Base-by-base conservation (phyloP, 1,284 basidiomycete genomes). In the Hypsizygus ulmarius region DNA sequence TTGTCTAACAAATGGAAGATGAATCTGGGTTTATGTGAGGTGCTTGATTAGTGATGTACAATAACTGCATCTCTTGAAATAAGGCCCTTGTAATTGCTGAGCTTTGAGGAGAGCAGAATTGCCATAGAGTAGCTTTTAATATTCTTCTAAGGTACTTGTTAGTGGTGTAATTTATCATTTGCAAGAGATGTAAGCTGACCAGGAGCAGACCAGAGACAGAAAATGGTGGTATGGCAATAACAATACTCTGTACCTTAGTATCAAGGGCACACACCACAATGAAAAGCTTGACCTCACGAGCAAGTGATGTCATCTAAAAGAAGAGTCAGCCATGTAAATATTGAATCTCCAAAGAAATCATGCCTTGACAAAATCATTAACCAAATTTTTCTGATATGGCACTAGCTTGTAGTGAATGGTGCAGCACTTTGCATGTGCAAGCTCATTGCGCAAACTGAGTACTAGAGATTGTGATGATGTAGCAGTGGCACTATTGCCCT, bases 91-190 rank as follows among this genome's bases (percentile, higher is more conserved):
- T 53, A 53, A 8, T 44, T 49, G 33, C 40, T 42, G 30, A 53
- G 44, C 41, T 50, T 53, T 5, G 51, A 33, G 16, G 51, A 53
- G 29, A 53, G 45, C 16, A 53, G 32, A 21, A 53, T 48, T n/a
- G 49, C 48, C 14, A 50, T 50, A 5, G 39, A 15, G 12, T 42
- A 43, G 4, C 39, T 45, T 28, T 51, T 51, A 27, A 54, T 54
- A 34, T 51, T 54, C 37, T 28, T 27, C 47, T 49, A 35, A 34
- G 7, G 25, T 15, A n/a, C 12, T 29, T 27, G 35, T 18, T n/a
- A 40, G 38, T 21, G 12, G 15, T 8, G n/a, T 6, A 43, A n/a
- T 19, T 16, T 3, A 18, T 16, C 11, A 8, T 32, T 5, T 7
- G 34, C 16, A 30, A 15, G 9, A 9, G 33, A 32, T 34, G 39